A percentile compares a stretch with the other conserved stretches of the same genome.
Conservation (phyloP, 768 basidiomycete genomes). For the Termitomyces sp. region DNA sequence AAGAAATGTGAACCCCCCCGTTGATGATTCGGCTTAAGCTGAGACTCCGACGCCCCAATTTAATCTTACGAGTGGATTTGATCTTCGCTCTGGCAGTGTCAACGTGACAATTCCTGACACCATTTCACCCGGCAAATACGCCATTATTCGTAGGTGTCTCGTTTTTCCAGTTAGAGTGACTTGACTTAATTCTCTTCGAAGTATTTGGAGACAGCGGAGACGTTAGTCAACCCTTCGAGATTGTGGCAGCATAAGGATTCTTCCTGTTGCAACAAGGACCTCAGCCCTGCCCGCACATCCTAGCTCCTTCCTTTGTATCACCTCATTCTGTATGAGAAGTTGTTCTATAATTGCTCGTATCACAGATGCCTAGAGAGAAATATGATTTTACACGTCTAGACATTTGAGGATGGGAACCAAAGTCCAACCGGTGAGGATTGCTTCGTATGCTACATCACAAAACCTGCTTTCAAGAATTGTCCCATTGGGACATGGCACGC, state of each 20-base stretch:
- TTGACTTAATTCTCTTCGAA: background rate
- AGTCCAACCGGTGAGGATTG: background rate
- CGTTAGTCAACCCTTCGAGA: conserved; percentile 34
- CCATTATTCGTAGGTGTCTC: background rate
- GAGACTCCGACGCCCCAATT: background rate
- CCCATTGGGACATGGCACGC: background rate
- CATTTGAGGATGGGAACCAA: background rate
- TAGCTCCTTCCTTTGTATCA: background rate
- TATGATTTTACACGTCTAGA: background rate
- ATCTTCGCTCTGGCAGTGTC: conserved; percentile 28
- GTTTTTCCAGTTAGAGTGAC: background rate
- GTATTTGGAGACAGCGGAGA: conserved; percentile 48
- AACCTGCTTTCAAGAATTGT: background rate
- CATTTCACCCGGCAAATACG: background rate
- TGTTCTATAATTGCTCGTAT: background rate
- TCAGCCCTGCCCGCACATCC: background rate
- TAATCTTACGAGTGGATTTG: conserved; percentile 27
- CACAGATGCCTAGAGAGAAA: background rate
- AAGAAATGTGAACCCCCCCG: background rate
- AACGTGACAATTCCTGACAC: conserved; percentile 26
- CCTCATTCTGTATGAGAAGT: background rate
- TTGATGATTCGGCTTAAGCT: background rate
- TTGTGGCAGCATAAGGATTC: conserved; percentile 11
- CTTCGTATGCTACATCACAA: background rate
- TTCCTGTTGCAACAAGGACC: no score